These are phyloP conservation scores for Solanum chiquidenum DNA, from an alignment of 257 asterid genomes.

Conservation along the genomic window DNA sequence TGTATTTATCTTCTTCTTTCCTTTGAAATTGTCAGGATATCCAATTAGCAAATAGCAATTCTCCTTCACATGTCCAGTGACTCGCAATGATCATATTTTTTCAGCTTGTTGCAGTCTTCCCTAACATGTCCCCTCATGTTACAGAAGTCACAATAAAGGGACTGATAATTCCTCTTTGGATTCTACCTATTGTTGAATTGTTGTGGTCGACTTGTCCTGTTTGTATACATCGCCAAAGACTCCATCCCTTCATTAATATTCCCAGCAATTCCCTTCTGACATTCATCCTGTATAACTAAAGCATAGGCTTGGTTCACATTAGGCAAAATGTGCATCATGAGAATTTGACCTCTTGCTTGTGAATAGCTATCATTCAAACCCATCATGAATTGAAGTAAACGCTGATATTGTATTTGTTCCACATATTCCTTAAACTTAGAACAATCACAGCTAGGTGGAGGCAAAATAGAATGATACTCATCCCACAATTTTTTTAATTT, in stretches of 20 bases:
- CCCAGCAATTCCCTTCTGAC: not conserved
- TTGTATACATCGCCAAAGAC: not conserved
- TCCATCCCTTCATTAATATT: not conserved
- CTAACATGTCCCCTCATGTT: not conserved
- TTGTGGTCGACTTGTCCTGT: no score
- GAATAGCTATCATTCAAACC: not conserved
- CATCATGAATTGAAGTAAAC: not conserved
- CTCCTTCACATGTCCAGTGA: not conserved
- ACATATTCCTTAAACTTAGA: not conserved
- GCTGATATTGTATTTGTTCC: not conserved
- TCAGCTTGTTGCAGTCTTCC: not conserved
- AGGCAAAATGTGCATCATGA: not conserved
- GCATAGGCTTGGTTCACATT: not conserved
- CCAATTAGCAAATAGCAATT: no score
- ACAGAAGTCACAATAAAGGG: not conserved
- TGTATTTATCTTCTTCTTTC: not conserved
- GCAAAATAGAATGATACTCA: not conserved
- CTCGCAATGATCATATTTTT: not conserved
- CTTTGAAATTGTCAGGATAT: no score
- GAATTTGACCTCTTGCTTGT: not conserved
- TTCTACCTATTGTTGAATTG: not conserved
- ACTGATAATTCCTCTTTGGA: not conserved
- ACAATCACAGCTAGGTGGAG: not conserved
- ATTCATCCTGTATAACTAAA: not conserved
- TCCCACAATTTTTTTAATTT: not conserved